A percentile compares a stretch with the other conserved stretches of the same genome.
Conservation (phyloP, 768 basidiomycete species). For the Boletus tomentosulus region DNA sequence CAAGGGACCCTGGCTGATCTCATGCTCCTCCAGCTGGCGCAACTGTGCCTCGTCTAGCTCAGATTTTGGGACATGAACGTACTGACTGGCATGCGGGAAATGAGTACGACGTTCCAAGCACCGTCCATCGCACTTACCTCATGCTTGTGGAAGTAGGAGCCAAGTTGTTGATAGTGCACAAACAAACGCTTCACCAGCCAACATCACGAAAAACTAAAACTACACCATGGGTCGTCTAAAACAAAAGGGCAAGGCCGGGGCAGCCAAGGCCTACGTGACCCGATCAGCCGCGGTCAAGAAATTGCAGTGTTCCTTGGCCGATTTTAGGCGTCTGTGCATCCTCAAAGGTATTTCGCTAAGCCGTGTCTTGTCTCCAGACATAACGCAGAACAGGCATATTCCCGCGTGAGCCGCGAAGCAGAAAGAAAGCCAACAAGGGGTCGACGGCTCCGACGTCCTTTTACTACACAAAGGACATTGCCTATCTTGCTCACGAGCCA, state of each 20-base stretch:
- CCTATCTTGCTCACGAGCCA: conserved; percentile 95
- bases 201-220: background rate
- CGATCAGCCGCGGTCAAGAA: conserved; percentile 90
- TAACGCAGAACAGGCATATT: conserved; percentile 70
- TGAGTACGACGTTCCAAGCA: conserved; percentile 8
- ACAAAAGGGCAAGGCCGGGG: conserved; percentile 86
- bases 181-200: conserved; percentile 20
- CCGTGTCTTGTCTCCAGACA: background rate
- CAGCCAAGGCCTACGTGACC: conserved; percentile 88
- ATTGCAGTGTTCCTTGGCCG: conserved; percentile 92
- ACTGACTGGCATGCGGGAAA: conserved; percentile 60
- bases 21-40: conserved; percentile 94
- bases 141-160: conserved; percentile 20
- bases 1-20: conserved; percentile 96
- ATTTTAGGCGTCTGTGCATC: conserved; percentile 95
- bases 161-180: conserved; percentile 29
- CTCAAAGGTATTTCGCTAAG: conserved; percentile 70
- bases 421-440: conserved; percentile 95
- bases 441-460: conserved; percentile 96
- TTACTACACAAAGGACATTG: conserved; percentile 98
- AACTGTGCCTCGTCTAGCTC: conserved; percentile 97
- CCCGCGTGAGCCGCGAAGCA: conserved; percentile 89
- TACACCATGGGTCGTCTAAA: conserved; percentile 67
- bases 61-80: conserved; percentile 93
- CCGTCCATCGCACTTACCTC: conserved; percentile 26